phyloP scores from a whole-genome alignment of 2,329 filamentous ascomycete genomes.

The Lasiodiplodia citricola region DNA sequence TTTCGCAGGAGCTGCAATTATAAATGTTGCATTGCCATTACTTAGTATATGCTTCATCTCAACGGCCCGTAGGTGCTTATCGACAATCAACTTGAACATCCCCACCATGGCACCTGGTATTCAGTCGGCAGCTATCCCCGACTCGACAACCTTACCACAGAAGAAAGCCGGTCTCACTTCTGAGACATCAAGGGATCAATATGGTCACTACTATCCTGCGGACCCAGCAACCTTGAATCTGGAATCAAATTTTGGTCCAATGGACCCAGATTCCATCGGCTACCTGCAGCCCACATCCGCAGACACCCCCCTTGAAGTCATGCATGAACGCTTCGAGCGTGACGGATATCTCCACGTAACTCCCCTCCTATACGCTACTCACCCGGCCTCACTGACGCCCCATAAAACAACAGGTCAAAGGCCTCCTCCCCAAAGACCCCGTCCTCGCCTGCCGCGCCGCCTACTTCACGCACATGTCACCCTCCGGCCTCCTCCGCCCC shows the following conservation, averaged over 20 bases:
- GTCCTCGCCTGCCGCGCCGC: slow-evolving; percentile 26
- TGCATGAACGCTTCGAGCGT: background rate
- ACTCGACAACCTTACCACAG: background rate
- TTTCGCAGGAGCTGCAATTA: too few species aligned
- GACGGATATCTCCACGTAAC: slow-evolving; percentile 1
- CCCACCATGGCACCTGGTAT: background rate
- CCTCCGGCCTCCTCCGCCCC: slow-evolving; percentile 20
- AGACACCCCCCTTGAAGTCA: background rate
- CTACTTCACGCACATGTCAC: slow-evolving; percentile 27
- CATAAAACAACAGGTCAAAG: slow-evolving; percentile 11
- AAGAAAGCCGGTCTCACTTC: background rate
- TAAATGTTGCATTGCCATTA: too few species aligned
- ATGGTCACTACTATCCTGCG: slow-evolving; percentile 24
- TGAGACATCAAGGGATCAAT: background rate
- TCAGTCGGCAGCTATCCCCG: background rate
- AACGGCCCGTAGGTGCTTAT: too few species aligned
- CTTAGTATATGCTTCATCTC: too few species aligned
- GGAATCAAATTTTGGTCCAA: slow-evolving; percentile 26
- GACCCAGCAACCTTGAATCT: slow-evolving; percentile 22
- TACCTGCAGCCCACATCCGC: slow-evolving; percentile 23
- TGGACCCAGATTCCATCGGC: slow-evolving; percentile 18
- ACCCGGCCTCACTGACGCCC: background rate
- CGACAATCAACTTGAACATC: background rate
- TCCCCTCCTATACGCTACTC: too few species aligned
- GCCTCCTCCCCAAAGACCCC: slow-evolving; percentile 21